Percentiles rank a stretch among this genome's conserved stretches.
These are phyloP conservation scores for Neofusicoccum sp. DNA, from an alignment of 2,329 filamentous ascomycete species.

Conservation along the genomic window DNA sequence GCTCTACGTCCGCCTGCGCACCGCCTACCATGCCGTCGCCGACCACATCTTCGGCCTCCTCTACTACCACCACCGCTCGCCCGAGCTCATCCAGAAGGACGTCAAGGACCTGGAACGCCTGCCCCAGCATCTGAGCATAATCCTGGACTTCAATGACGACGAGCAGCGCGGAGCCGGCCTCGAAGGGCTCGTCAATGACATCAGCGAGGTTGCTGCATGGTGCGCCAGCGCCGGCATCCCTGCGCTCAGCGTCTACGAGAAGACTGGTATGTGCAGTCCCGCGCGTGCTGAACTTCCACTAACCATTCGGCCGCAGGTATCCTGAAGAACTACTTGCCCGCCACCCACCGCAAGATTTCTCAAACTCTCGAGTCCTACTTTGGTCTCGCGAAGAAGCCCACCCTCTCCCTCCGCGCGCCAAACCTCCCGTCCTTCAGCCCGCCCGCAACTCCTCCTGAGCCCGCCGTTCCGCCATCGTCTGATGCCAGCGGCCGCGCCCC, in stretches of 20 bases:
- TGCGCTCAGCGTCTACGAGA: constrained; percentile 87
- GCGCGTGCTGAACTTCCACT: not conserved
- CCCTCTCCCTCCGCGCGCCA: constrained; percentile 72
- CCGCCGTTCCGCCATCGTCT: constrained; percentile 43
- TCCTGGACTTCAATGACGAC: constrained; percentile 74
- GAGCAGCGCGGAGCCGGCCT: constrained; percentile 67
- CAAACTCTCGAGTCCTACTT: constrained; percentile 87
- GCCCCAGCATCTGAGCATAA: constrained; percentile 84
- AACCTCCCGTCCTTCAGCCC: constrained; percentile 64
- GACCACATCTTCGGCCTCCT: constrained; percentile 80
- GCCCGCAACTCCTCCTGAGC: constrained; percentile 43
- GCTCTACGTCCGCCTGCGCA: constrained; percentile 79
- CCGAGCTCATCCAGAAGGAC: constrained; percentile 88
- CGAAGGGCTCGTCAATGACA: constrained; percentile 84
- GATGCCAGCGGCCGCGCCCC: constrained; percentile 30
- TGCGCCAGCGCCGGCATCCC: constrained; percentile 87
- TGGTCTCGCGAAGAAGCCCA: constrained; percentile 66
- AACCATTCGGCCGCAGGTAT: constrained; percentile 60
- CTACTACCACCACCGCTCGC: constrained; percentile 94
- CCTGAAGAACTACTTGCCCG: constrained; percentile 86
- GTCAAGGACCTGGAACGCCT: constrained; percentile 72
- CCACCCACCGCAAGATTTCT: constrained; percentile 77
- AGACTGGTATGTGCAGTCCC: constrained; percentile 66
- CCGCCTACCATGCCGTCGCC: constrained; percentile 75
- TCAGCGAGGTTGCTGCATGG: constrained; percentile 91